Conservation (phyloP, 1,284 basidiomycete species). For the Meripilus lineatus region DNA sequence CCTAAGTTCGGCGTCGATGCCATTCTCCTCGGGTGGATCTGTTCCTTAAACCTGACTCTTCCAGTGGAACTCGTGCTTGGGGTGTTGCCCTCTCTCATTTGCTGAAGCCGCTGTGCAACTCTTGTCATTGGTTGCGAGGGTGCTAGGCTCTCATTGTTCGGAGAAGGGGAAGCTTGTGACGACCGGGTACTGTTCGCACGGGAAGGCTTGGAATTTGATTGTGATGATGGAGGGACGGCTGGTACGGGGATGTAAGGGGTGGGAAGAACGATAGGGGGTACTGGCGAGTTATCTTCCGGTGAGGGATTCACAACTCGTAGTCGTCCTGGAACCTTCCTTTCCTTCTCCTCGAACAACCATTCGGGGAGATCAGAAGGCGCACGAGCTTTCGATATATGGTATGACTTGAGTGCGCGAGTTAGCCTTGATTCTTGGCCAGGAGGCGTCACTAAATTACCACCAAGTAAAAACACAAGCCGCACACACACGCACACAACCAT, state of each 20-base stretch:
- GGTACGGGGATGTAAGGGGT: not conserved
- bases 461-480: too few relatives aligned
- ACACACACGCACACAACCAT: too few relatives aligned
- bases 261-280: not conserved
- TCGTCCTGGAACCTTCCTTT: slow-evolving; percentile 34
- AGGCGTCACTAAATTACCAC: slow-evolving; percentile 46
- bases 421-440: slow-evolving; percentile 57
- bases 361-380: slow-evolving; percentile 55
- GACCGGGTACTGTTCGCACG: too few relatives aligned
- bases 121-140: not conserved
- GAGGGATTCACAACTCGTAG: slow-evolving; percentile 12
- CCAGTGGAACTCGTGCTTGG: not conserved
- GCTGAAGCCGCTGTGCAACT: not conserved
- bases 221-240: not conserved
- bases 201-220: not conserved
- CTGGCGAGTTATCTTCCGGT: slow-evolving; percentile 3
- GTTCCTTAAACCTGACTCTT: slow-evolving; percentile 4
- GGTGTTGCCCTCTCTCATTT: not conserved
- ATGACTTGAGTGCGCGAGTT: slow-evolving; percentile 61
- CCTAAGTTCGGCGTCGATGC: not conserved
- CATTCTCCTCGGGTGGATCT: slow-evolving; percentile 4
- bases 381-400: slow-evolving; percentile 57
- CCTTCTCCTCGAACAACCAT: slow-evolving; percentile 61
- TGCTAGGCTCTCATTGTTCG: too few relatives aligned
- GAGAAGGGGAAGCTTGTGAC: too few relatives aligned